Conservation (phyloP, 257 asterid species). For the Scutellaria minor region DNA sequence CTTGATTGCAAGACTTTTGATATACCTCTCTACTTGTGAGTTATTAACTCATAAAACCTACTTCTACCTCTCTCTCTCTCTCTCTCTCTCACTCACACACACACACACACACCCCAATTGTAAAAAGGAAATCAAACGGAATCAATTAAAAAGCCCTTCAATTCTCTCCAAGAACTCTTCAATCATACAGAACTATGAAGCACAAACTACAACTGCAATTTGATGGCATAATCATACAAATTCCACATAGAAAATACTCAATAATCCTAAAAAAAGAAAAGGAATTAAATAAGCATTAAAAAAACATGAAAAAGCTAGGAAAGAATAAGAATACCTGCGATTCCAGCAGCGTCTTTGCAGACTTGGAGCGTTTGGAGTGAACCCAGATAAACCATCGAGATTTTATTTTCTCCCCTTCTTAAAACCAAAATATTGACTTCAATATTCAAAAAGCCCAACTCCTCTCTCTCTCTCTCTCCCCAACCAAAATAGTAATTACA, state of each 20-base stretch:
- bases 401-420: neutral
- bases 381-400: constrained; percentile 34
- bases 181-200: neutral
- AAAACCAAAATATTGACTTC: constrained; percentile 13
- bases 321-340: constrained; percentile 44
- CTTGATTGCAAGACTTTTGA: constrained; percentile 15
- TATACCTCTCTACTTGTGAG: neutral
- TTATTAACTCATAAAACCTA: neutral
- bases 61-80: neutral
- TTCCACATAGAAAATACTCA: neutral
- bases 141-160: neutral
- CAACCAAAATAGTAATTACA: too few relatives aligned
- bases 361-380: constrained; percentile 29
- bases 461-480: neutral
- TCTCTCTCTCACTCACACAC: neutral
- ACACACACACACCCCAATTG: neutral
- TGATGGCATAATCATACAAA: neutral
- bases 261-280: neutral
- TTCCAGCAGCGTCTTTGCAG: constrained; percentile 64
- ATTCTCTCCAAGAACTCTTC: constrained; percentile 15
- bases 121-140: neutral
- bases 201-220: neutral
- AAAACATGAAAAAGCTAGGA: neutral
- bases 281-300: neutral
- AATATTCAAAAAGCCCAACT: constrained; percentile 7